Base-by-base conservation (phyloP, 2,329 filamentous ascomycete genomes). In the Fusarium sp. region DNA sequence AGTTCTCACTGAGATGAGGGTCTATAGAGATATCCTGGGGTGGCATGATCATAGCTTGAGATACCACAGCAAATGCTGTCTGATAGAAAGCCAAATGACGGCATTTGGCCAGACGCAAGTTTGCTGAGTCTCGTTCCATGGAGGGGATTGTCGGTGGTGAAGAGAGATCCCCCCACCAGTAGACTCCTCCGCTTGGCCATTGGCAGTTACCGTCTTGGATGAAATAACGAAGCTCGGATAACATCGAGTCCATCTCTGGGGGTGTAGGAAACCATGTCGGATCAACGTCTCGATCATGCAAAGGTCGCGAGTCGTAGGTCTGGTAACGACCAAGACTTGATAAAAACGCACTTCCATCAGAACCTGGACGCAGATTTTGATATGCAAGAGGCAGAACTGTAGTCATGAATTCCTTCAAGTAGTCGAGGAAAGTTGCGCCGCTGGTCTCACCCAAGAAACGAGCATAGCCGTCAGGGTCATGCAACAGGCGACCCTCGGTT, bases 381-480 rank as follows among this genome's bases (percentile, higher is more conserved):
- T 79, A 77, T 4, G 80, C 80, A 26, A 84, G 74, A n/a, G 81
- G 80, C 26, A 83, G 74, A 24, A 84, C 78, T 20, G 82, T 83
- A 44, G 78, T 78, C 79, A 88, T 85, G 66, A 87, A 84, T 57
- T 83, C 82, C 69, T 87, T 87, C 47, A 88, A 76, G 24, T 84
- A 80, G 65, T 88, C 86, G 10, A 88, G 82, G 60, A 88, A 88
- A 3, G 84, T 86, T 17, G 85, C 85, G 22, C 85, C 86, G 28
- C 86, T 87, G 13, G 86, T 87, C 74, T 85, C 84, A 44, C 87
- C 87, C 6, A 86, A 82, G 73, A 85, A 88, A 18, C 85, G 83
- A 3, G 82, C 78, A 30, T 82, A 84, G 30, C 85, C 85, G 50
- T 84, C 82, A 7, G 79, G 77, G 66, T 88, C 86, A 32, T 83